These are phyloP conservation scores for Xylaria sp. DNA, from an alignment of 2,329 filamentous ascomycete genomes.

Conservation along the genomic window DNA sequence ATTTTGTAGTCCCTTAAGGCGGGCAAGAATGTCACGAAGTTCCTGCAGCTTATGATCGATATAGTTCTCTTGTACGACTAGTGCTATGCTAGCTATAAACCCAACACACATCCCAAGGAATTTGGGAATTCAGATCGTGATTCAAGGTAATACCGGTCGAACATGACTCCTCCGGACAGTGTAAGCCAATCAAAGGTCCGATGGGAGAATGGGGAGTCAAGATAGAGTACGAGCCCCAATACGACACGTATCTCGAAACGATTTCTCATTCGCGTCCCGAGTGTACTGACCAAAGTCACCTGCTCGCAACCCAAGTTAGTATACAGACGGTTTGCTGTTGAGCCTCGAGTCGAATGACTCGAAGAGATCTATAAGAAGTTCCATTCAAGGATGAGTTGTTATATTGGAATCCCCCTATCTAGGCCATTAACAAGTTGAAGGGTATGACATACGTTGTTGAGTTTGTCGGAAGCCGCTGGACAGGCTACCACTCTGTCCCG, in stretches of 20 bases:
- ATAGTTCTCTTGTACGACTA: slow-evolving; percentile 20
- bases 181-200: neutral
- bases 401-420: no score
- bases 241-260: slow-evolving; percentile 12
- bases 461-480: no score
- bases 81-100: neutral
- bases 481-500: no score
- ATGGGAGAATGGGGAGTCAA: slow-evolving; percentile 17
- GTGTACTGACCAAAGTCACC: neutral
- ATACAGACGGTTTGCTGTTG: slow-evolving; percentile 8
- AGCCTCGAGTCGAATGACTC: slow-evolving; percentile 6
- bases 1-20: neutral
- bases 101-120: neutral
- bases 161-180: neutral
- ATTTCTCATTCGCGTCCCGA: slow-evolving; percentile 15
- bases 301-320: neutral
- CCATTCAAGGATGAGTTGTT: slow-evolving; percentile 14
- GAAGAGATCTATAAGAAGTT: neutral
- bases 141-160: slow-evolving; percentile 13
- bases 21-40: neutral
- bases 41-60: neutral
- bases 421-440: no score
- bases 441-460: no score
- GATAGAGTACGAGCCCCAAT: slow-evolving; percentile 9
- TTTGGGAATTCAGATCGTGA: neutral